Evolutionary conservation across 768 basidiomycete genomes (phyloP).

Genomic region (Butyriboletus loyo): DNA sequence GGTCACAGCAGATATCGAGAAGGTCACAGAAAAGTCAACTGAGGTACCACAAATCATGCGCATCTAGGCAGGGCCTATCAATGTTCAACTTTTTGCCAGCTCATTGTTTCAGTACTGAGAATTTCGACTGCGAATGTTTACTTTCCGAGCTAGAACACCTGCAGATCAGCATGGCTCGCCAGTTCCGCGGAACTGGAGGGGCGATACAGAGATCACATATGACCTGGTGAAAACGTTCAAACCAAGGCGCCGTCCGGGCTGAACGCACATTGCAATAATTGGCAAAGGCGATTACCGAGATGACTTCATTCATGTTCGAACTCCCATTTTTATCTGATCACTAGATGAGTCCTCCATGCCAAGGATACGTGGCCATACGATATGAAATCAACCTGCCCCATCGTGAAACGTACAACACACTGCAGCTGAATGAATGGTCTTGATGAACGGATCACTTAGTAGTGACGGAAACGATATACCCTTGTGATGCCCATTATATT

Average conservation of each 20-base stretch:
- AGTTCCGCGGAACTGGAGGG: neutral
- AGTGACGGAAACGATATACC: conserved; percentile 44
- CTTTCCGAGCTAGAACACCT: neutral
- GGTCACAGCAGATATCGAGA: conserved; percentile 9
- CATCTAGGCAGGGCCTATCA: neutral
- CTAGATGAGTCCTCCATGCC: conserved; percentile 1
- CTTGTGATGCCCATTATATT: conserved; percentile 96
- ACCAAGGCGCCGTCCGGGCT: conserved; percentile 3
- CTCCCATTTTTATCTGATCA: conserved; percentile 16
- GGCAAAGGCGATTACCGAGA: conserved; percentile 30
- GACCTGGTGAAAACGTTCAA: neutral
- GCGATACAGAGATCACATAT: neutral
- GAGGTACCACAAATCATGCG: conserved; percentile 8
- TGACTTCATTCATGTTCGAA: conserved; percentile 19
- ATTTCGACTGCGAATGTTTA: no score
- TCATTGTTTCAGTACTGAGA: neutral
- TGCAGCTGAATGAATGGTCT: conserved; percentile 49
- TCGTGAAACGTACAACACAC: conserved; percentile 86
- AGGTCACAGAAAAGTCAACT: conserved; percentile 1
- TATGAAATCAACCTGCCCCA: conserved; percentile 59
- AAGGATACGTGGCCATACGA: conserved; percentile 4
- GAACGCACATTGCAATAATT: conserved; percentile 12
- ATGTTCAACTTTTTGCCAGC: neutral
- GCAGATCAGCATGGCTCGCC: neutral
- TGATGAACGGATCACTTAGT: conserved; percentile 1